Percentiles rank a stretch among this genome's conserved stretches.
phyloP scores from a whole-genome alignment of 176 grass and related monocot genomes.

The Lolium rigidum region DNA sequence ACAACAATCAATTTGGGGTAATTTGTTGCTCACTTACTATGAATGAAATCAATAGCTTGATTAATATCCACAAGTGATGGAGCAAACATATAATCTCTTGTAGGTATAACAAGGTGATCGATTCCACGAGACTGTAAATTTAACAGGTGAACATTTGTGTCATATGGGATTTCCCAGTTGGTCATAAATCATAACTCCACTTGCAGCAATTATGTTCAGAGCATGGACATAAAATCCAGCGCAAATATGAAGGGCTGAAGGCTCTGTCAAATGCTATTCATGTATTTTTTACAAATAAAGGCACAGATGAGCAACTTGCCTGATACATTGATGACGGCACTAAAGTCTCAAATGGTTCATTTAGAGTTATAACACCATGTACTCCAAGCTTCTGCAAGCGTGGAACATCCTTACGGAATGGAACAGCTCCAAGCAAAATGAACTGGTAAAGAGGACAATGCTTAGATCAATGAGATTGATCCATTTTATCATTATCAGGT shows the following conservation, averaged over 20 bases:
- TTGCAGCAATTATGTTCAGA: conserved; percentile 19
- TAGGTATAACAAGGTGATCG: conserved; percentile 90
- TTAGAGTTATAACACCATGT: conserved; percentile 77
- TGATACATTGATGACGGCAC: conserved; percentile 75
- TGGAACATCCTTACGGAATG: conserved; percentile 78
- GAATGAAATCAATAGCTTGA: conserved; percentile 89
- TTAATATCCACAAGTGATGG: conserved; percentile 80
- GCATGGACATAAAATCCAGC: background rate
- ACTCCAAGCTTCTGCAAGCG: conserved; percentile 76
- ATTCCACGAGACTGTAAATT: conserved; percentile 72
- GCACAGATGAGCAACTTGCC: conserved; percentile 44
- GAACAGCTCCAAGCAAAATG: conserved; percentile 90
- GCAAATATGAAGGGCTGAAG: background rate
- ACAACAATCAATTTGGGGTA: background rate
- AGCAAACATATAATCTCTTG: conserved; percentile 97
- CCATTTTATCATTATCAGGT: conserved; percentile 13
- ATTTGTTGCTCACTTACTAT: conserved; percentile 64
- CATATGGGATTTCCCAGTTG: conserved; percentile 8
- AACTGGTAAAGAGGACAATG: conserved; percentile 52
- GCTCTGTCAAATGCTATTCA: background rate
- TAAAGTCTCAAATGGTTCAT: conserved; percentile 92
- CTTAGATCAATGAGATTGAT: conserved; percentile 30
- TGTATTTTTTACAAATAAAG: background rate
- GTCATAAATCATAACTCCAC: background rate
- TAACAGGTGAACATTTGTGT: conserved; percentile 39